Base-by-base conservation (phyloP, 2,329 filamentous ascomycete species). In the Elsinoe arachidis region DNA sequence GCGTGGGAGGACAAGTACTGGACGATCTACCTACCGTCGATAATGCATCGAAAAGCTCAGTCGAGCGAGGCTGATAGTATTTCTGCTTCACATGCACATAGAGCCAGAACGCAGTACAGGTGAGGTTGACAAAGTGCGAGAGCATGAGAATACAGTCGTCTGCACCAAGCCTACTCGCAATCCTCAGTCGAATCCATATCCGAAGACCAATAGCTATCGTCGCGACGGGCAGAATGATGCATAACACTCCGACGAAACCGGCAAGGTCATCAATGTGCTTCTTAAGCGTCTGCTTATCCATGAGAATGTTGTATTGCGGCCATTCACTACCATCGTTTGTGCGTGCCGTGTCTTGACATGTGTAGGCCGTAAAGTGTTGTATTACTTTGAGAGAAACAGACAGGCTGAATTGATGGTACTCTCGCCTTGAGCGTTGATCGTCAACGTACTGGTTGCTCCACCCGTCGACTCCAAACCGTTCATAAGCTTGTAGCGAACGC, bases 61-160 rank as follows among this genome's bases (percentile, higher is more conserved):
- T 17, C 37, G 53, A 55, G 9, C 53, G 37, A 17, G 53, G 53
- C 15, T 23, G 21, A 15, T 55, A 55, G 9, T 43, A 17, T 10
- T 19, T 34, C n/a, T 43, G 37, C 17, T 9, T 17, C 5, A 55
- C 23, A 14, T 55, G 23, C 2, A 46, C 26, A 23, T 55, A 34
- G 37, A 55, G 11, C 53, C 53, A 55, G 53, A 43, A 55, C 17
- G 11, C 39, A 1, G 37, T 33, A 23, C 37, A 43, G 19, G 14
- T 14, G 10, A 55, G 37, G 17, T 55, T 55, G 37, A 55, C 23
- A 30, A 44, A 14, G 19, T 55, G 53, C n/a, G 53, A 43, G 7
- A 30, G 12, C 11, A 55, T 11, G 5, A 55, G 53, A 11, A 44
- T 46, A 19, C 34, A 43, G 53, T 55, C 53, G 26, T 55, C 53